Conservation (phyloP, 176 grass and related monocot species). For the Hordeum marinum region DNA sequence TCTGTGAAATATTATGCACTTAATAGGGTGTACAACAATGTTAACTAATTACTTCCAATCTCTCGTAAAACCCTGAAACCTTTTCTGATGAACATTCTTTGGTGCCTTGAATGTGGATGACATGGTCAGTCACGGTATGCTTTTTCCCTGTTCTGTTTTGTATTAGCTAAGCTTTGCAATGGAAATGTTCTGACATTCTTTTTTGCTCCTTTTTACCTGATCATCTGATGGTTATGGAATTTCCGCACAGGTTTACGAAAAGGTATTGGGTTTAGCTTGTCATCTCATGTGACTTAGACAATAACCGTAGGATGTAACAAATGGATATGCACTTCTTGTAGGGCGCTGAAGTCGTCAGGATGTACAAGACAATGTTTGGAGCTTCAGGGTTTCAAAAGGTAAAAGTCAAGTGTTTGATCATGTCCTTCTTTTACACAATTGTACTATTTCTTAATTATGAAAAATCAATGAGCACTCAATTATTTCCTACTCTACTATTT, state of each 20-base stretch:
- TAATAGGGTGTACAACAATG: not conserved
- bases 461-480: not conserved
- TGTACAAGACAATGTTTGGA: constrained; percentile 99
- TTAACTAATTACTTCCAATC: constrained; percentile 13
- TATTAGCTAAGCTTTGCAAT: constrained; percentile 16
- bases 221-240: constrained; percentile 25
- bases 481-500: not conserved
- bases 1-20: constrained; percentile 13
- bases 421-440: not conserved
- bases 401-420: constrained; percentile 3
- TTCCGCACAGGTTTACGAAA: constrained; percentile 88
- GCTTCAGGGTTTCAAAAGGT: constrained; percentile 91
- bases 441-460: not conserved
- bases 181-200: constrained; percentile 20
- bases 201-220: constrained; percentile 19
- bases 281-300: constrained; percentile 10
- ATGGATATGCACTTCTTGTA: constrained; percentile 39
- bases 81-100: constrained; percentile 32
- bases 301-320: constrained; percentile 14
- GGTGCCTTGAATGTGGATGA: not conserved
- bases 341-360: constrained; percentile 99
- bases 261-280: constrained; percentile 44
- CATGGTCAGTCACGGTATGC: constrained; percentile 66
- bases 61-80: not conserved
- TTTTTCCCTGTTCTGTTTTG: constrained; percentile 9